phyloP scores from a whole-genome alignment of 352 stramenopile species.

The Globisporangium spiculum region DNA sequence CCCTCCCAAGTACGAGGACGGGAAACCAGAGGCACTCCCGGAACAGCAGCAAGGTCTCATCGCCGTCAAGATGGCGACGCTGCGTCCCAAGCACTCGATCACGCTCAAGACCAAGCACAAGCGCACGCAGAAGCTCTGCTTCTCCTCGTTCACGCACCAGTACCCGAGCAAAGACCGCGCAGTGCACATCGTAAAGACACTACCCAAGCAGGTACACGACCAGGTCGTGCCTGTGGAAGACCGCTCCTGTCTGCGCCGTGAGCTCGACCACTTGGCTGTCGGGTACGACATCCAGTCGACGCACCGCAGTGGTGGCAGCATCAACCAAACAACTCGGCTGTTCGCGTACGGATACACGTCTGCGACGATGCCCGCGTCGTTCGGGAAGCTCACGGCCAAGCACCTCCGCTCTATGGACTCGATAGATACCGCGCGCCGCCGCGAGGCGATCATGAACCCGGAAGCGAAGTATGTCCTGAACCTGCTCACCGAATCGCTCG shows the following conservation, averaged over 20 bases:
- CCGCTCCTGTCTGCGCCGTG: constrained; percentile 34
- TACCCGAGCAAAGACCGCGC: constrained; percentile 42
- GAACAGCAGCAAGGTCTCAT: constrained; percentile 28
- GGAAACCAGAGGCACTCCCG: background rate
- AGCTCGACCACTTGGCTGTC: constrained; percentile 50
- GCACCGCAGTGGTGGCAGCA: constrained; percentile 26
- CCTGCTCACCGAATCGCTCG: constrained; percentile 44
- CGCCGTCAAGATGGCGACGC: constrained; percentile 32
- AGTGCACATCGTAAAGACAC: constrained; percentile 56
- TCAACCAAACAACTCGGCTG: constrained; percentile 37
- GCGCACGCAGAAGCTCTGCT: constrained; percentile 52
- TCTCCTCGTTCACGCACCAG: constrained; percentile 45
- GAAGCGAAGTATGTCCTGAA: constrained; percentile 44
- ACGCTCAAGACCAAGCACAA: constrained; percentile 34
- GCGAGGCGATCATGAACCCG: constrained; percentile 42
- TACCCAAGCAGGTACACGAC: constrained; percentile 59
- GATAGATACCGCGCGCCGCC: constrained; percentile 28
- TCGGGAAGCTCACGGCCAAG: constrained; percentile 27
- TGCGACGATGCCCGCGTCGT: constrained; percentile 27
- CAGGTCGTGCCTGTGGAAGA: constrained; percentile 38
- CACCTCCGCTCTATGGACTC: constrained; percentile 21
- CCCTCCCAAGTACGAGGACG: constrained; percentile 1
- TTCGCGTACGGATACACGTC: constrained; percentile 50
- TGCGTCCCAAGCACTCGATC: constrained; percentile 27
- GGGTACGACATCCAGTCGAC: constrained; percentile 48